A percentile compares a stretch with the other conserved stretches of the same genome.
Conservation (phyloP, 306 rosid genomes). For the Lathyrus sativus region DNA sequence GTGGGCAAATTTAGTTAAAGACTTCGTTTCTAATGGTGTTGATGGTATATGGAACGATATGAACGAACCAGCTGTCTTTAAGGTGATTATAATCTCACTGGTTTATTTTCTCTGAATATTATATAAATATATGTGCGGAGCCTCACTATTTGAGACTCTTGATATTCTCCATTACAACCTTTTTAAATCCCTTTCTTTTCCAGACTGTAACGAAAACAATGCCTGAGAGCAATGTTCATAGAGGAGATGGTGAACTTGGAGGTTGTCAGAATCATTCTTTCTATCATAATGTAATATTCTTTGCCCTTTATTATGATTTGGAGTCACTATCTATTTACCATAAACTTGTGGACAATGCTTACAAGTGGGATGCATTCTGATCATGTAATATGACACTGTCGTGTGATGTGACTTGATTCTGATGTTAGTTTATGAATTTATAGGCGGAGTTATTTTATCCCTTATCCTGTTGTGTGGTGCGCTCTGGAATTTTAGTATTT, state of each 20-base stretch:
- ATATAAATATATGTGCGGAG: constrained; percentile 13
- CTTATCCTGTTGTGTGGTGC: constrained; percentile 7
- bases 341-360: constrained; percentile 24
- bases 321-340: constrained; percentile 11
- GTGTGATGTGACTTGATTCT: constrained; percentile 31
- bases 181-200: constrained; percentile 33
- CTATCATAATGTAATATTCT: constrained; percentile 80
- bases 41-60: constrained; percentile 99
- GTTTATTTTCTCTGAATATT: not conserved
- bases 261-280: constrained; percentile 82
- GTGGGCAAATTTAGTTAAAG: constrained; percentile 91
- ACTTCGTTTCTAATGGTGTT: constrained; percentile 73
- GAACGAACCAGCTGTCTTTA: constrained; percentile 91
- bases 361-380: constrained; percentile 27
- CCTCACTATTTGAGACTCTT: constrained; percentile 22
- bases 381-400: constrained; percentile 30
- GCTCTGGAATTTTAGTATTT: constrained; percentile 31
- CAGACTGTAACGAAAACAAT: constrained; percentile 85
- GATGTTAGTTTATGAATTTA: constrained; percentile 23
- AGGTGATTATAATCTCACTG: constrained; percentile 50
- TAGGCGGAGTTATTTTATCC: constrained; percentile 16
- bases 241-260: constrained; percentile 89
- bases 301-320: constrained; percentile 32
- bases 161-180: constrained; percentile 14
- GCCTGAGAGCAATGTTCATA: constrained; percentile 88